These are phyloP conservation scores for Fusarium sp. DNA, from an alignment of 2,329 filamentous ascomycete species.

Conservation along the genomic window DNA sequence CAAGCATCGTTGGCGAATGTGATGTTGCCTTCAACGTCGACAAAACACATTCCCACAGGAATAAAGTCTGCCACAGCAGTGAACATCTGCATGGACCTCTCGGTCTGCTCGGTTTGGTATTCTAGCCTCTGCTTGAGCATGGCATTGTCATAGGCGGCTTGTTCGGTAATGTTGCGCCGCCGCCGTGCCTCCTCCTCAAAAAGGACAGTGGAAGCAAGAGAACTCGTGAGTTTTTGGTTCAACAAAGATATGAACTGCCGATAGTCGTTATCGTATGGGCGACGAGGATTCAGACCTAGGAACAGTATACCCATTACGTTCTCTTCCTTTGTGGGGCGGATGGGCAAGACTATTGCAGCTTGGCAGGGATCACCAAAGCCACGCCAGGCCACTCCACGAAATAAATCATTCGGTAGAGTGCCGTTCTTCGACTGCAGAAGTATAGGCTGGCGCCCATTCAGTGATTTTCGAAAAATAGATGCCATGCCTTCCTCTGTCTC, in stretches of 20 bases:
- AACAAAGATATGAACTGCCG: conserved; percentile 72
- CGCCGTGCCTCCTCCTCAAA: conserved; percentile 78
- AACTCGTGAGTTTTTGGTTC: conserved; percentile 72
- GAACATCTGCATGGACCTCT: conserved; percentile 73
- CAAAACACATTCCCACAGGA: conserved; percentile 80
- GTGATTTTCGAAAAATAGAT: conserved; percentile 56
- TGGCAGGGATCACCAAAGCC: conserved; percentile 75
- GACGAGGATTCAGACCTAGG: conserved; percentile 76
- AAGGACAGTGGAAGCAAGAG: conserved; percentile 76
- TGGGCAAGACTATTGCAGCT: conserved; percentile 76
- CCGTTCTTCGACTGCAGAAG: conserved; percentile 60
- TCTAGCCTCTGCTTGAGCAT: conserved; percentile 75
- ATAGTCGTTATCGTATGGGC: conserved; percentile 81
- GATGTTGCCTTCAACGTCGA: conserved; percentile 73
- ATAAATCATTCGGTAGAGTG: conserved; percentile 68
- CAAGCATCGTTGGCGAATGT: conserved; percentile 79
- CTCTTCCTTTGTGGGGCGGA: conserved; percentile 75
- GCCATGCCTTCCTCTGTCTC: conserved; percentile 56
- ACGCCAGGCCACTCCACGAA: conserved; percentile 71
- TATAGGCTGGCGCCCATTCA: conserved; percentile 56
- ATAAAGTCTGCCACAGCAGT: conserved; percentile 79
- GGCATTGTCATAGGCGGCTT: conserved; percentile 76
- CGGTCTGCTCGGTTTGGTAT: conserved; percentile 63
- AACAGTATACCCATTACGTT: conserved; percentile 76
- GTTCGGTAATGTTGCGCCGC: conserved; percentile 61